Conservation (phyloP, 306 rosid genomes). For the Fagus sylvatica region DNA sequence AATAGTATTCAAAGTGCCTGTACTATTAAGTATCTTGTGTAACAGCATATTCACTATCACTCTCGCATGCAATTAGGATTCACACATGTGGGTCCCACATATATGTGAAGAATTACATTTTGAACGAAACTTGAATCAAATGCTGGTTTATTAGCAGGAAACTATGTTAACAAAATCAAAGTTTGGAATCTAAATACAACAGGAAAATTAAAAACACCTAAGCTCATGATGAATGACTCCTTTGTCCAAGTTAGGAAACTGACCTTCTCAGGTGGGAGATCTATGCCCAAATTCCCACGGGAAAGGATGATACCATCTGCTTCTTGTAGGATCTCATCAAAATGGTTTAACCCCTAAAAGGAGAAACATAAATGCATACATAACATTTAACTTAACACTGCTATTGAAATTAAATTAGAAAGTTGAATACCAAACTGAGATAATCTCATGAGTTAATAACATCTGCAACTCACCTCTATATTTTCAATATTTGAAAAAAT, state of each 20-base stretch:
- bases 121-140: too few relatives aligned
- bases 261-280: slow-evolving; percentile 98
- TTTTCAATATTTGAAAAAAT: slow-evolving; percentile 93
- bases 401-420: slow-evolving; percentile 15
- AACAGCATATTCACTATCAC: too few relatives aligned
- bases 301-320: slow-evolving; percentile 96
- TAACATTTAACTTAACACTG: slow-evolving; percentile 7
- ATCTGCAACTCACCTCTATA: slow-evolving; percentile 57
- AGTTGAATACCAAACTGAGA: not conserved
- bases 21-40: too few relatives aligned
- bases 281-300: slow-evolving; percentile 93
- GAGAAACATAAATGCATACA: slow-evolving; percentile 7
- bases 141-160: too few relatives aligned
- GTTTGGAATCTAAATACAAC: too few relatives aligned
- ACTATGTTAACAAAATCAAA: too few relatives aligned
- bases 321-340: slow-evolving; percentile 91
- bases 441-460: slow-evolving; percentile 2
- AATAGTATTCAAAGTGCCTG: not conserved
- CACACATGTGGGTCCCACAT: too few relatives aligned
- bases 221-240: too few relatives aligned
- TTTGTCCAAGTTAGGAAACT: slow-evolving; percentile 17
- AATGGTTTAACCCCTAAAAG: slow-evolving; percentile 86
- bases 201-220: too few relatives aligned
- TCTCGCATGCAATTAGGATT: too few relatives aligned
- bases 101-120: too few relatives aligned